Evolutionary conservation across 768 basidiomycete genomes (phyloP).

Genomic region (Phylloporus sp.): DNA sequence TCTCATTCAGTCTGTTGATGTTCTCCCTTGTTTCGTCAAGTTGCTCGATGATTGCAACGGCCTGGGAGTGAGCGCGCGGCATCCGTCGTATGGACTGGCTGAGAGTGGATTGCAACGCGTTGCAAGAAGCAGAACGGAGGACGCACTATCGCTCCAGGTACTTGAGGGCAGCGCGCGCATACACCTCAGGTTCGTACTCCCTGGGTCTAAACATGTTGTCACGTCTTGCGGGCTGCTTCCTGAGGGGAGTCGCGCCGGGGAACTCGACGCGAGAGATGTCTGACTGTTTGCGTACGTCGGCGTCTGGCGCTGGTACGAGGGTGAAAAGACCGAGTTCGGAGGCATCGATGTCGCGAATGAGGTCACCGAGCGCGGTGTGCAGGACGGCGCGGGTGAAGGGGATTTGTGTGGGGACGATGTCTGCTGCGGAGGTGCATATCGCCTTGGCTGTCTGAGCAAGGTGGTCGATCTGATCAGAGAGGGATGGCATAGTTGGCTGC

Average conservation of each 20-base stretch:
- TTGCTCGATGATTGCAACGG: constrained; percentile 34
- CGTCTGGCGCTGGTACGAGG: constrained; percentile 39
- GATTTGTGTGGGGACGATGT: constrained; percentile 26
- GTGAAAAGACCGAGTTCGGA: constrained; percentile 77
- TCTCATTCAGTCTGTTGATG: constrained; percentile 32
- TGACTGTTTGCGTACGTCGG: constrained; percentile 25
- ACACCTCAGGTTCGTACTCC: constrained; percentile 67
- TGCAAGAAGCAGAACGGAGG: neutral
- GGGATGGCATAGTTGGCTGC: constrained; percentile 43
- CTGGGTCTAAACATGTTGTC: constrained; percentile 31
- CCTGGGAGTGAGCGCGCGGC: constrained; percentile 45
- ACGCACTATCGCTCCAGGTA: constrained; percentile 76
- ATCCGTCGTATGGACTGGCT: constrained; percentile 45
- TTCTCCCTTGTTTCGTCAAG: constrained; percentile 35
- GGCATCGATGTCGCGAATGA: constrained; percentile 75
- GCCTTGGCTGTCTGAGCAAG: constrained; percentile 48
- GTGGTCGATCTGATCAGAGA: constrained; percentile 66
- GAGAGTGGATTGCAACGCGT: constrained; percentile 29
- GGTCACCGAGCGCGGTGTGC: constrained; percentile 56
- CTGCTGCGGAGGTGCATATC: constrained; percentile 43
- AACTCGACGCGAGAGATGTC: constrained; percentile 59
- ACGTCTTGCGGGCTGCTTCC: constrained; percentile 39
- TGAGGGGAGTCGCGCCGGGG: constrained; percentile 65
- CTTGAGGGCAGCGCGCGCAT: constrained; percentile 69
- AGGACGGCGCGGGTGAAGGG: constrained; percentile 66